These are phyloP conservation scores for Albifimbria verrucaria DNA, from an alignment of 2,329 filamentous ascomycete species.

Conservation along the genomic window DNA sequence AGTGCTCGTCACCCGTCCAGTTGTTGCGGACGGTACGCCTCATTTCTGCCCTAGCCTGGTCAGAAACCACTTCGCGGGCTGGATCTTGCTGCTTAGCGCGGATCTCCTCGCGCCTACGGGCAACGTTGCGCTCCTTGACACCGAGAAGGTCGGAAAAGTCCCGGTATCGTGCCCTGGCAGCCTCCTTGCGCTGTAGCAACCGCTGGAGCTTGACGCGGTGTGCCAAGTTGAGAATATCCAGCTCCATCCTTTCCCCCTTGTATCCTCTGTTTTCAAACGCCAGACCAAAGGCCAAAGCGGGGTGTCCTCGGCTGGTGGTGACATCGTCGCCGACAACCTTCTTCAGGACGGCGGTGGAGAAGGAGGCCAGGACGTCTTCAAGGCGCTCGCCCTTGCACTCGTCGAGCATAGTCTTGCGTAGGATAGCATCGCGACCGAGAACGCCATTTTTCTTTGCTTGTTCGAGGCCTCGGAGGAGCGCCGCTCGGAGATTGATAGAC, in stretches of 20 bases:
- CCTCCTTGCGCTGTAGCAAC: constrained; percentile 57
- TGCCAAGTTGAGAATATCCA: constrained; percentile 68
- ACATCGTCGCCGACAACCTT: constrained; percentile 53
- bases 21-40: constrained; percentile 64
- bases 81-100: constrained; percentile 23
- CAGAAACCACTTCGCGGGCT: constrained; percentile 30
- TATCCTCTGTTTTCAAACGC: constrained; percentile 59
- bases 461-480: constrained; percentile 76
- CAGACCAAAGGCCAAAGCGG: constrained; percentile 50
- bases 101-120: constrained; percentile 48
- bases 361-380: constrained; percentile 78
- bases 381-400: constrained; percentile 92
- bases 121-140: constrained; percentile 57
- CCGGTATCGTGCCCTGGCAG: constrained; percentile 53
- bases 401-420: constrained; percentile 94
- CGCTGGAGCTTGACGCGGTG: constrained; percentile 66
- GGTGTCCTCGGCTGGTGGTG: constrained; percentile 33
- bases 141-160: constrained; percentile 65
- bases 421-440: constrained; percentile 72
- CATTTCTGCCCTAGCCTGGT: constrained; percentile 45
- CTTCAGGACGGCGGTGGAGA: constrained; percentile 80
- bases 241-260: constrained; percentile 47
- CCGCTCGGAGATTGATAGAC: constrained; percentile 83
- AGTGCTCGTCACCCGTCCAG: constrained; percentile 75
- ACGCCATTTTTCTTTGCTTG: constrained; percentile 84